Percentiles rank a stretch among this genome's conserved stretches.
Conservation (phyloP, 2,329 filamentous ascomycete species). For the Aureobasidium sp. region DNA sequence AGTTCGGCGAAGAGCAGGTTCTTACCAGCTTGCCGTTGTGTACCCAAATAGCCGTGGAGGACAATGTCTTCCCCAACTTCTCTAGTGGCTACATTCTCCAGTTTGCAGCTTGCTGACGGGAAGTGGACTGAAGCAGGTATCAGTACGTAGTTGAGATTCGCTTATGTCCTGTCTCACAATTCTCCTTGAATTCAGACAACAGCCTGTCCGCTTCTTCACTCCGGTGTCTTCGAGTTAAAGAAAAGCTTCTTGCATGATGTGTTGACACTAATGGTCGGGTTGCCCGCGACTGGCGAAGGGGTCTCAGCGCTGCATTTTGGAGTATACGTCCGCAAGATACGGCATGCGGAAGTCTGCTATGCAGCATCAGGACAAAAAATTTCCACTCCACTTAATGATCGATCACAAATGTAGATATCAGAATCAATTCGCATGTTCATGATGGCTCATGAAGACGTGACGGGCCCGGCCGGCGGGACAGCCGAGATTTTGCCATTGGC, state of each 20-base stretch:
- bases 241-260: not conserved
- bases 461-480: not conserved
- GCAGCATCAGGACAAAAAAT: constrained; percentile 22
- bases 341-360: not conserved
- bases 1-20: constrained; percentile 64
- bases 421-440: not conserved
- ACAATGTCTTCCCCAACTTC: constrained; percentile 37
- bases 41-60: constrained; percentile 66
- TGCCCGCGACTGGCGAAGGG: not conserved
- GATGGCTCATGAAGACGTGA: not conserved
- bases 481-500: not conserved
- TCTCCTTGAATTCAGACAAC: constrained; percentile 26
- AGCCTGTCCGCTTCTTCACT: not conserved
- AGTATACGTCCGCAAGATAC: not conserved
- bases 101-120: constrained; percentile 36
- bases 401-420: not conserved
- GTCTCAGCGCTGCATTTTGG: not conserved
- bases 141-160: not conserved
- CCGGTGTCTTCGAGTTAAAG: not conserved
- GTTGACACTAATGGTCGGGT: not conserved
- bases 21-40: constrained; percentile 59
- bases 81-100: constrained; percentile 22
- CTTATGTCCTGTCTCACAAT: constrained; percentile 1
- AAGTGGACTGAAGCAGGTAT: constrained; percentile 36
- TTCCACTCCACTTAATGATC: not conserved